phyloP scores from a whole-genome alignment of 805 yeast species.

The Barnettozyma botsteinii region DNA sequence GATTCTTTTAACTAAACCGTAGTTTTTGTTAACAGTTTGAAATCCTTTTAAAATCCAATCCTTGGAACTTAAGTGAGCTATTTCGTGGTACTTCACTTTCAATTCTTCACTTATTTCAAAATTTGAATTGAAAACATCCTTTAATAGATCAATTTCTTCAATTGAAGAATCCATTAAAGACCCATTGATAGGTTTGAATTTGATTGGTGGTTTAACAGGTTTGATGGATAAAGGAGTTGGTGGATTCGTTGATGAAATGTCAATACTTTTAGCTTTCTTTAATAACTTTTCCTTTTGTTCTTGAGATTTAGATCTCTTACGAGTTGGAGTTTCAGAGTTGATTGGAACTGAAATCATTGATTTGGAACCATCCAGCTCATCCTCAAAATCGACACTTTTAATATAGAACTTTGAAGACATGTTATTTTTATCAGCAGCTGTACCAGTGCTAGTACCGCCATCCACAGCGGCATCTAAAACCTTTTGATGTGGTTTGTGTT shows the following conservation, averaged over 20 bases:
- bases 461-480: neutral
- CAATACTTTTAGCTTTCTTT: conserved; percentile 1
- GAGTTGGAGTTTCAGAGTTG: conserved; percentile 9
- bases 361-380: conserved; percentile 4
- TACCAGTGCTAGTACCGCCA: neutral
- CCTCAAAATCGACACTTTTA: conserved; percentile 11
- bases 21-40: conserved; percentile 29
- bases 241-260: neutral
- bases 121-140: conserved; percentile 3
- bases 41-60: conserved; percentile 37
- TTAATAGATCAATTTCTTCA: conserved; percentile 3
- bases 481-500: neutral
- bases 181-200: conserved; percentile 7
- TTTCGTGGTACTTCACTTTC: conserved; percentile 24
- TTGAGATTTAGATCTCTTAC: conserved; percentile 12
- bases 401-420: conserved; percentile 19
- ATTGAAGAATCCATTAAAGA: conserved; percentile 8
- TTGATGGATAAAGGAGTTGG: neutral
- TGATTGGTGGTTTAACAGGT: conserved; percentile 11
- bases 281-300: conserved; percentile 1
- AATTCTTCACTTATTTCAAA: conserved; percentile 6
- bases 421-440: conserved; percentile 12
- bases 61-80: conserved; percentile 22
- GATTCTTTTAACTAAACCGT: conserved; percentile 29
- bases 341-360: conserved; percentile 9